A percentile compares a stretch with the other conserved stretches of the same genome.
Evolutionary conservation across 1,284 basidiomycete genomes (phyloP).

Genomic region (Amylostereum areolatum): DNA sequence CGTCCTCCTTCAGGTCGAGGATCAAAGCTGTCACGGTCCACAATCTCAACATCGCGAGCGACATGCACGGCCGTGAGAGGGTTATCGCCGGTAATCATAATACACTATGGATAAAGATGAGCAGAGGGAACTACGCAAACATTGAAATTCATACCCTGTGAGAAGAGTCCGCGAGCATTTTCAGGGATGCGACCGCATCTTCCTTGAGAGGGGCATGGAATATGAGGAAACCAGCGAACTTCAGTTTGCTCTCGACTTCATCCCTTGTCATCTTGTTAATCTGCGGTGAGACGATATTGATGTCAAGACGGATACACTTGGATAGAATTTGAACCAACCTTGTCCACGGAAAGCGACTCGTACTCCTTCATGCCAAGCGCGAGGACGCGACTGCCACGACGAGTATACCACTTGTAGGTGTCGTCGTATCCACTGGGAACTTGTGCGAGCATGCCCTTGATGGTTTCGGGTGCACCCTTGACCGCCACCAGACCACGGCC

Average conservation of each 20-base stretch:
- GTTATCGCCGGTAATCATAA: slow-evolving; percentile 98
- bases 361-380: slow-evolving; percentile 85
- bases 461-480: slow-evolving; percentile 94
- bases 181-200: slow-evolving; percentile 85
- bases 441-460: slow-evolving; percentile 74
- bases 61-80: slow-evolving; percentile 93
- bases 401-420: slow-evolving; percentile 89
- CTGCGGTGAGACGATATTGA: slow-evolving; percentile 31
- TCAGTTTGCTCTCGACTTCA: slow-evolving; percentile 70
- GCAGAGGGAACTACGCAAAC: not conserved
- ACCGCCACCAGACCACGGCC: slow-evolving; percentile 65
- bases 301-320: not conserved
- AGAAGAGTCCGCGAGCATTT: slow-evolving; percentile 91
- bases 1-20: slow-evolving; percentile 81
- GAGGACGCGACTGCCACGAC: slow-evolving; percentile 86
- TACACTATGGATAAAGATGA: slow-evolving; percentile 50
- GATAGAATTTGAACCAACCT: slow-evolving; percentile 35
- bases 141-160: slow-evolving; percentile 66
- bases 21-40: slow-evolving; percentile 91
- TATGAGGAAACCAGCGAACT: slow-evolving; percentile 89
- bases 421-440: slow-evolving; percentile 84
- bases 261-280: slow-evolving; percentile 82
- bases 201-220: slow-evolving; percentile 95
- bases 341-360: slow-evolving; percentile 58
- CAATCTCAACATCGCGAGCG: slow-evolving; percentile 90